Conservation (phyloP, 768 basidiomycete species). For the Rhizopogon salebrosus region DNA sequence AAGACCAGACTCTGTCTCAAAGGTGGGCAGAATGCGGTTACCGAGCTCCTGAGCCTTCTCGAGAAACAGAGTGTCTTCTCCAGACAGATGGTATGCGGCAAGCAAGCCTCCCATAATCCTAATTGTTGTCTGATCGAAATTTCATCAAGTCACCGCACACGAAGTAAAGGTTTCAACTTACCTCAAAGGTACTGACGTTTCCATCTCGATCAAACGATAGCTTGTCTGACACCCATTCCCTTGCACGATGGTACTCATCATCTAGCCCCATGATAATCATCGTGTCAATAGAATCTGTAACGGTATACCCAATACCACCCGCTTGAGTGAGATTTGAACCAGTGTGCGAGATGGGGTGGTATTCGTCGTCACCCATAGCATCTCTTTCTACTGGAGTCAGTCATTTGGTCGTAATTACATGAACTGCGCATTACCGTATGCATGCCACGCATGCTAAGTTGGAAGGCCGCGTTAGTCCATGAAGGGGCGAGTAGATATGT, state of each 20-base stretch:
- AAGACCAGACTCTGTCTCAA: conserved; percentile 77
- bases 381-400: conserved; percentile 56
- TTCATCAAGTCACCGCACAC: conserved; percentile 2
- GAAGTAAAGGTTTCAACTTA: conserved; percentile 26
- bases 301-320: conserved; percentile 85
- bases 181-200: conserved; percentile 88
- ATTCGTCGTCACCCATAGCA: conserved; percentile 91
- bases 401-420: conserved; percentile 1
- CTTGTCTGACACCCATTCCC: conserved; percentile 67
- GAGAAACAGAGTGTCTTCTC: conserved; percentile 62
- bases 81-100: conserved; percentile 77
- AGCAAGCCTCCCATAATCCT: conserved; percentile 88
- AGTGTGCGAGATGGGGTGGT: conserved; percentile 71
- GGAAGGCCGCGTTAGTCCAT: not conserved
- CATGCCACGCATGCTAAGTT: conserved; percentile 73
- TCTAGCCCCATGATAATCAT: conserved; percentile 81
- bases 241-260: conserved; percentile 73
- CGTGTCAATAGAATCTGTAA: conserved; percentile 84
- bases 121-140: conserved; percentile 69
- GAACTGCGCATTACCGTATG: conserved; percentile 57
- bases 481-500: not conserved
- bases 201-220: conserved; percentile 76
- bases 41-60: conserved; percentile 78
- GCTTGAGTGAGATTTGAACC: conserved; percentile 77
- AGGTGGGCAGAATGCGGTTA: conserved; percentile 78